Conservation (phyloP, 2,329 filamentous ascomycete genomes). For the Talaromyces sp. region DNA sequence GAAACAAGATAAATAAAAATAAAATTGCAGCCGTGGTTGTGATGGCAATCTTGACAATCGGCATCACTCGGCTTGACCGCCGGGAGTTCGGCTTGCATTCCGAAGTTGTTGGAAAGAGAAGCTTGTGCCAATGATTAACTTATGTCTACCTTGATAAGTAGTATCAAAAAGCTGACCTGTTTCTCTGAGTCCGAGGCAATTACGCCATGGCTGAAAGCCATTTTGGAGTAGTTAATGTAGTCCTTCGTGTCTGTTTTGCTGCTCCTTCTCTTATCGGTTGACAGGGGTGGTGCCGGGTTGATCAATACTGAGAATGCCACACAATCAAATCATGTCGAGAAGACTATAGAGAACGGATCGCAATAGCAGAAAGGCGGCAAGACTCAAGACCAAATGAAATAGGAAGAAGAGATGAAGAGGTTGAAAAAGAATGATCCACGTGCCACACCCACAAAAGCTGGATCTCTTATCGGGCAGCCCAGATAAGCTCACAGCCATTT, state of each 20-base stretch:
- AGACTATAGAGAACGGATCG: not conserved
- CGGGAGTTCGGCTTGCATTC: not conserved
- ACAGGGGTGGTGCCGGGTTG: not conserved
- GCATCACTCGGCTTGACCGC: not conserved
- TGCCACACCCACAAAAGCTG: not conserved
- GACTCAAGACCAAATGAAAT: not conserved
- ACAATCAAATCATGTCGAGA: not conserved
- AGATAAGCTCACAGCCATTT: not conserved
- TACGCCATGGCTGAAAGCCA: not conserved
- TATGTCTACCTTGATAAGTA: not conserved
- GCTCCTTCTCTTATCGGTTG: not conserved
- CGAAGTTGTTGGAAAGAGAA: not conserved
- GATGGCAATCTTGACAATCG: not conserved
- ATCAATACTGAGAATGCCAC: not conserved
- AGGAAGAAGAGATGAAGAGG: not conserved
- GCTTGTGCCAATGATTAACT: not conserved
- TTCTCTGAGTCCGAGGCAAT: constrained; percentile 13
- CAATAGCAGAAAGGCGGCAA: not conserved
- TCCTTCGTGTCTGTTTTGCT: not conserved
- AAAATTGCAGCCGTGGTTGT: not conserved
- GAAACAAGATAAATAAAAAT: constrained; percentile 11
- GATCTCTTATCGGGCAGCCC: not conserved
- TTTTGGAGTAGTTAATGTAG: constrained; percentile 26
- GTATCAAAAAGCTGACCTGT: constrained; percentile 7
- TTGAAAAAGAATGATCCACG: not conserved